phyloP scores from a whole-genome alignment of 2,329 filamentous ascomycete genomes.

The Scolecobasidium constrictum region DNA sequence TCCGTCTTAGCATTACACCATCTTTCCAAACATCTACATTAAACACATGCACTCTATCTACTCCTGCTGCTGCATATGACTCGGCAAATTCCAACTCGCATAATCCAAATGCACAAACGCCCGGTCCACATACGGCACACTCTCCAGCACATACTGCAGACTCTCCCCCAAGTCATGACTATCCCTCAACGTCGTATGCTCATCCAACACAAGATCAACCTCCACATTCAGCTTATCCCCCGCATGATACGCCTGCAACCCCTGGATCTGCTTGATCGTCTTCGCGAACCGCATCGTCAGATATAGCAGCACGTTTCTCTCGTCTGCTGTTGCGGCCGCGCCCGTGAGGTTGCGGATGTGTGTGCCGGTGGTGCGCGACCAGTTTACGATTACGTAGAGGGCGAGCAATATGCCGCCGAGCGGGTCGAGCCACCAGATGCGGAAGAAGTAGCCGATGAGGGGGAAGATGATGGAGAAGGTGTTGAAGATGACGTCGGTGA shows the following conservation, averaged over 20 bases:
- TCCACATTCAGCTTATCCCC: slow-evolving; percentile 78
- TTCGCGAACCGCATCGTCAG: slow-evolving; percentile 89
- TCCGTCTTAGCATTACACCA: no score
- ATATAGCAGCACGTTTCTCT: slow-evolving; percentile 76
- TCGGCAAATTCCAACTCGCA: slow-evolving; percentile 37
- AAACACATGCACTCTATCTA: no score
- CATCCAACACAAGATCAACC: slow-evolving; percentile 75
- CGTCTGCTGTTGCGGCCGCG: slow-evolving; percentile 66
- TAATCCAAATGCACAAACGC: slow-evolving; percentile 45
- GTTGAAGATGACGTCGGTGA: slow-evolving; percentile 81
- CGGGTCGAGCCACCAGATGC: slow-evolving; percentile 75
- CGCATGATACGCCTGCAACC: slow-evolving; percentile 72
- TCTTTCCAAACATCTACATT: no score
- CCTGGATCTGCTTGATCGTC: slow-evolving; percentile 76
- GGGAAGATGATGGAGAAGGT: slow-evolving; percentile 81
- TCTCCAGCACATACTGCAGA: slow-evolving; percentile 75
- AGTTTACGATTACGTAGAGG: slow-evolving; percentile 67
- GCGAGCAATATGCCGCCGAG: slow-evolving; percentile 71
- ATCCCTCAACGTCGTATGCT: slow-evolving; percentile 63
- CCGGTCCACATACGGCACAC: slow-evolving; percentile 60
- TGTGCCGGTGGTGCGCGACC: slow-evolving; percentile 60
- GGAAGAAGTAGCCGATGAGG: slow-evolving; percentile 63
- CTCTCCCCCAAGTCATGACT: slow-evolving; percentile 71
- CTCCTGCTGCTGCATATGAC: slow-evolving; percentile 38
- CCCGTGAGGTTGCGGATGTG: slow-evolving; percentile 76